Base-by-base conservation (phyloP, 2,329 filamentous ascomycete species). In the Tolypocladium guangdongense region DNA sequence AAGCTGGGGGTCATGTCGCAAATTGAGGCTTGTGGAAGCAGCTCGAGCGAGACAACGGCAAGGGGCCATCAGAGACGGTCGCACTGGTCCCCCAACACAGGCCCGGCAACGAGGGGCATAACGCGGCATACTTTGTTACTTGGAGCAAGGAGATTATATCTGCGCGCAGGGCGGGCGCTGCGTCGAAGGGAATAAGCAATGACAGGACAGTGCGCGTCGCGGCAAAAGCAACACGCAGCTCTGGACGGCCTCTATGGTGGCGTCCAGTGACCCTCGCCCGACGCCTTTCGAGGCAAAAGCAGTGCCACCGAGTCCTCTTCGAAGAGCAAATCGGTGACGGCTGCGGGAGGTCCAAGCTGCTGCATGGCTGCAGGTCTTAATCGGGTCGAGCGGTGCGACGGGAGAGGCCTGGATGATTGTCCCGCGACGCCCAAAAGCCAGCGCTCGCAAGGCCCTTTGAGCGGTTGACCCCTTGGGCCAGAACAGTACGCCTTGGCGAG, bases 1-100 rank as follows among this genome's bases (percentile, higher is more conserved):
- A 35, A 16, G 36, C 8, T 41, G 27, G 38, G 37, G n/a, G 30
- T 20, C 10, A 30, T 54, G 50, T 55, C 46, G 50, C 50, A 50
- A 54, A 54, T 51, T 45, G 49, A 54, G 36, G 33, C 35, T 47
- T 30, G 18, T 47, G 43, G 43, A 47, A 27, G 50, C 49, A 36
- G 24, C 47, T 20, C 48, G 22, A 36, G 50, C 53, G 37, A 58
- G 54, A 58, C 52, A 51, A 52, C 39, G 48, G 49, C 52, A 39
- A 48, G 14, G 14, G 38, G 49, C 22, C 48, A 51, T 36, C 43
- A 54, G 45, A 51, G 49, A 54, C 22, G 24, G 54, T 52, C 49
- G 47, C 49, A 52, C 49, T 35, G 32, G 33, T 48, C 30, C 45
- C 49, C 37, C 49, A 52, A 50, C 48, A 33, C 12, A 43, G n/a